Evolutionary conservation across 768 basidiomycete genomes (phyloP).

Genomic region (Tulasnella sp.): DNA sequence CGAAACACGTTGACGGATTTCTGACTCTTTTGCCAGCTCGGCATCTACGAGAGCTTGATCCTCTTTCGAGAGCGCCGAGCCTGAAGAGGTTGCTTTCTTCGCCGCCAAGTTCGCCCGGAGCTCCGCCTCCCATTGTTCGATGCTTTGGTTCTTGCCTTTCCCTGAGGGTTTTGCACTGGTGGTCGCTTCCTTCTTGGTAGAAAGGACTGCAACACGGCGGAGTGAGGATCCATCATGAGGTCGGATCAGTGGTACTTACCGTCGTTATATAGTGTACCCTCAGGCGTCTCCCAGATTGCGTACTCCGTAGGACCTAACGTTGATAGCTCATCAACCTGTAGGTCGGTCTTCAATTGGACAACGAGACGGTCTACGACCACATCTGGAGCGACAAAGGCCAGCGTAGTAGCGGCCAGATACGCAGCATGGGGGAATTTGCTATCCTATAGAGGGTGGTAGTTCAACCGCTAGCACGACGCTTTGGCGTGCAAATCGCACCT

Average conservation of each 20-base stretch:
- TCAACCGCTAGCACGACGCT: no score
- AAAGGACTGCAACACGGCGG: constrained; percentile 39
- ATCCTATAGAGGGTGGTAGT: background rate
- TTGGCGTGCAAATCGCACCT: background rate
- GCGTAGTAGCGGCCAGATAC: constrained; percentile 58
- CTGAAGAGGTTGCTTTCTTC: constrained; percentile 50
- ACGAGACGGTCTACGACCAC: constrained; percentile 56
- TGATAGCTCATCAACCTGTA: constrained; percentile 47
- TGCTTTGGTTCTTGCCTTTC: constrained; percentile 81
- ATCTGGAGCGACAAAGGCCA: constrained; percentile 68
- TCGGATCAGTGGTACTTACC: constrained; percentile 41
- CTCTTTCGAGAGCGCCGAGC: constrained; percentile 56
- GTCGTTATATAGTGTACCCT: constrained; percentile 69
- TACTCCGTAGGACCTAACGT: constrained; percentile 59
- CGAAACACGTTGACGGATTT: constrained; percentile 48
- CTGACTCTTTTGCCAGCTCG: constrained; percentile 70
- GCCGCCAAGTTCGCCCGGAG: constrained; percentile 70
- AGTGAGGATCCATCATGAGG: background rate
- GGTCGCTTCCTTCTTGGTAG: constrained; percentile 35
- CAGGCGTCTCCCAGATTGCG: constrained; percentile 75
- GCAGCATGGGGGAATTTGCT: constrained; percentile 38
- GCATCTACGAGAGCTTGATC: constrained; percentile 73
- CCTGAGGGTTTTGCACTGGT: constrained; percentile 30
- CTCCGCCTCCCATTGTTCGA: constrained; percentile 92
- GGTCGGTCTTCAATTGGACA: constrained; percentile 49